Evolutionary conservation across 2,329 filamentous ascomycete genomes (phyloP), one percentile per base, ranked within the genome.

Genomic region (Fusarium drepaniforme): DNA sequence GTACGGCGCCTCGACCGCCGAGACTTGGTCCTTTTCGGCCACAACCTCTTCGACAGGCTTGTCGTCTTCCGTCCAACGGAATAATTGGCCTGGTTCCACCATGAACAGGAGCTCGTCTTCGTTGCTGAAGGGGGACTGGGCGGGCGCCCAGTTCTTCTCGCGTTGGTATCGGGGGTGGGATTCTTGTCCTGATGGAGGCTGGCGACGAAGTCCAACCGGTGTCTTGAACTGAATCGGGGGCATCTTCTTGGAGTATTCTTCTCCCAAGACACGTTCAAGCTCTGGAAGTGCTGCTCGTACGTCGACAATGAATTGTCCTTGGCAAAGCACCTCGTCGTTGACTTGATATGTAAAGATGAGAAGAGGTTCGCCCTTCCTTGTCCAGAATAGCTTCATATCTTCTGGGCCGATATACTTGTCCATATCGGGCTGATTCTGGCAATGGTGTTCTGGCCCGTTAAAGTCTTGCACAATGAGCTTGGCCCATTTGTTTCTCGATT

Each of bases 301-400:
- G 4, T 77, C 75, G 25, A 77, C 28, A 12, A 77, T 42, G 42
- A 77, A 77, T 21, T 75, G 73, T 2, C 75, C 75, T 46, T 77
- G 67, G 6, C 75, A 77, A n/a, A 75, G 33, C 7, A 61, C 60
- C 35, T 77, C 72, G 4, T 74, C 65, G 30, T 77, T 7, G 23
- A 77, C 75, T 46, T 77, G 75, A 5, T 77, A 58, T 0, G 75
- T 77, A 16, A 77, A 77, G 3, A 77, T 77, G 51, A 77, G 67
- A 44, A 77, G 67, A 1, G 75, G 75, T 18, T 75, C 75, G 5
- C 75, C 75, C 0, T 49, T 56, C 21, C 72, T 70, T 8, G 75
- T 77, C 75, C 75, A 77, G 63, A 77, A 77, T 11, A 77, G 46
- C 75, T 77, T 77, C 75, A 77, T 77, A 6, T 77, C 75, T 15